A percentile compares a stretch with the other conserved stretches of the same genome.
phyloP scores from a whole-genome alignment of 352 stramenopile species.

The Phytophthora sp. region DNA sequence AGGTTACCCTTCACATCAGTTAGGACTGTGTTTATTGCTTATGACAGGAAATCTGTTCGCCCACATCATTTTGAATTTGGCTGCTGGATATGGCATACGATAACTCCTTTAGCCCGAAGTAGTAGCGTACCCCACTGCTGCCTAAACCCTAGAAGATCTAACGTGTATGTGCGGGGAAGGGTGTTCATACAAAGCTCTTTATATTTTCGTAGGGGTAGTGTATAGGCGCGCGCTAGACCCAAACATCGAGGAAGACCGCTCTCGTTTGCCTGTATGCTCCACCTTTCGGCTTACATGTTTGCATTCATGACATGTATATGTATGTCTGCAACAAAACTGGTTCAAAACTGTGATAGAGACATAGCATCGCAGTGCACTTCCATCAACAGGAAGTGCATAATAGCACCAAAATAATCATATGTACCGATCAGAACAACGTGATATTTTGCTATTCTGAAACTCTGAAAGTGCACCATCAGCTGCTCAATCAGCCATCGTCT shows the following conservation, averaged over 20 bases:
- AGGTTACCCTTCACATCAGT: too few species aligned
- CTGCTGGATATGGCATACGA: too few species aligned
- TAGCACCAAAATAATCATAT: neutral
- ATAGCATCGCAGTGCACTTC: neutral
- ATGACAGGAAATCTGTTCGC: too few species aligned
- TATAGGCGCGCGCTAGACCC: constrained; percentile 3
- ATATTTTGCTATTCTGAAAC: constrained; percentile 5
- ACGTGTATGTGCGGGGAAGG: constrained; percentile 14
- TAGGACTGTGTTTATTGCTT: too few species aligned
- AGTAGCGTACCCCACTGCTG: neutral
- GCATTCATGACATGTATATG: neutral
- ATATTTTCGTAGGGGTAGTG: constrained; percentile 1
- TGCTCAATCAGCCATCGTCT: neutral
- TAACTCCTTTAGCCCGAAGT: constrained; percentile 3
- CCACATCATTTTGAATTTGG: too few species aligned
- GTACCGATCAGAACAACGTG: neutral
- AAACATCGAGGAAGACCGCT: neutral
- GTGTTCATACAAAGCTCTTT: constrained; percentile 2
- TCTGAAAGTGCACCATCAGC: neutral
- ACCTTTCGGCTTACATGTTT: neutral
- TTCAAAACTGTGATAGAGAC: neutral
- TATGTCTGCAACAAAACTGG: neutral
- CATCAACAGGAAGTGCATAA: neutral
- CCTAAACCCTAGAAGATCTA: neutral
- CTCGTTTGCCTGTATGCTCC: neutral